Percentiles rank a stretch among this genome's conserved stretches.
Evolutionary conservation across 768 basidiomycete species (phyloP).

Genomic region (Collybiopsis luxurians): DNA sequence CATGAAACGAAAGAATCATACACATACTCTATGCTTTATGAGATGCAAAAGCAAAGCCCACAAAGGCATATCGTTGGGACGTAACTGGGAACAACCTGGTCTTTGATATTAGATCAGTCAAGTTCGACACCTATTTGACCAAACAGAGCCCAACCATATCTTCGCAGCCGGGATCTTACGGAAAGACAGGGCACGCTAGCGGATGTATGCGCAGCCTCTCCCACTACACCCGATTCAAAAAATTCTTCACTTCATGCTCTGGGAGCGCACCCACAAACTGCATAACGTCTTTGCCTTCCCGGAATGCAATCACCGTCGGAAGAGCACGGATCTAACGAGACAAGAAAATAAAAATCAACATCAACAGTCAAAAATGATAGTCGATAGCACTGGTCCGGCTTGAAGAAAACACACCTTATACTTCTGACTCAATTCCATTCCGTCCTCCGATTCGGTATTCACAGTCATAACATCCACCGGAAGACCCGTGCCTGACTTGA

Average conservation of each 20-base stretch:
- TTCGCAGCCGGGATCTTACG: background rate
- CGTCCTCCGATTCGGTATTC: conserved; percentile 55
- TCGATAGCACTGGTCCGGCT: conserved; percentile 6
- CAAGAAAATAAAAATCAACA: background rate
- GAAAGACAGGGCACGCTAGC: too few relatives aligned
- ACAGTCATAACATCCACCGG: conserved; percentile 73
- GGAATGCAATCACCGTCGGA: conserved; percentile 82
- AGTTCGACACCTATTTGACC: background rate
- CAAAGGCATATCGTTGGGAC: too few relatives aligned
- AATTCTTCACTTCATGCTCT: conserved; percentile 39
- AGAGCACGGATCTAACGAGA: conserved; percentile 58
- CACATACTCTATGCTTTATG: too few relatives aligned
- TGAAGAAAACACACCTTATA: conserved; percentile 40
- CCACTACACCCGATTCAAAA: conserved; percentile 44
- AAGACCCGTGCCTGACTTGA: conserved; percentile 49
- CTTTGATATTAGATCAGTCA: too few relatives aligned
- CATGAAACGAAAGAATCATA: too few relatives aligned
- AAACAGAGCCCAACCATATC: background rate
- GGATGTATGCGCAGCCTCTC: too few relatives aligned
- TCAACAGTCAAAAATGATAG: background rate
- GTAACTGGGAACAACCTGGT: too few relatives aligned
- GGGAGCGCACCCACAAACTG: conserved; percentile 63
- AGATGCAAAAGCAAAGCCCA: too few relatives aligned
- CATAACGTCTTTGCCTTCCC: conserved; percentile 52
- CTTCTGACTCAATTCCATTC: conserved; percentile 46